Evolutionary conservation across 306 rosid species (phyloP), one percentile per base, ranked within the genome.

Genomic region (Prunus salicina): DNA sequence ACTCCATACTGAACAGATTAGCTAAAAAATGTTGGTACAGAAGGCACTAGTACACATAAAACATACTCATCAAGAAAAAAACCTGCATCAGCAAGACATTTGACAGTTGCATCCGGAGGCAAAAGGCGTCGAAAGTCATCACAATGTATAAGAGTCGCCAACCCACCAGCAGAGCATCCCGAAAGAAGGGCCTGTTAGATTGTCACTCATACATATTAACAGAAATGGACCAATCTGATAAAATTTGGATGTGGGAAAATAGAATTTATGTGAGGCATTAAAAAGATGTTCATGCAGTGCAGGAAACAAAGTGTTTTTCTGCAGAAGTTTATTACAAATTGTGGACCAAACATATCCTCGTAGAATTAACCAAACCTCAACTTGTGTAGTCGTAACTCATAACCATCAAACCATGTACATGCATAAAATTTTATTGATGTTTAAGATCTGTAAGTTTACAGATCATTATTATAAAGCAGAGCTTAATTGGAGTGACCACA

Each of bases 111-210:
- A 74, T 82, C 83, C 71, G 71, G 76, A 3, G 93, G 96, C 46
- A 92, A 76, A 77, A 79, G 64, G 34, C 81, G 73, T 74, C 87
- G 80, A 56, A 96, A 96, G 79, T 79, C 88, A 81, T 96, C 96
- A 78, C 99, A 96, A 73, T 96, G 98, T 83, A 96, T 82, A 77
- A 96, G 98, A 79, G 93, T 82, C 13, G 99, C 98, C 90, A 96
- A 88, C 18, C 98, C 98, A 67, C 99, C 98, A 16, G 99, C 98
- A 74, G 99, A 96, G 88, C 99, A 96, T 82, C 99, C 99, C 49
- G 97, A 89, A 82, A 96, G 91, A 82, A 96, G 88, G 73, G 98
- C 99, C 99, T 96, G 86, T 78, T 75, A 76, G 8, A 79, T 74
- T 75, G 76, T 53, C 45, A 57, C 28, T 71, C 57, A 24, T 43